A percentile compares a stretch with the other conserved stretches of the same genome.
Conservation (phyloP, 2,329 filamentous ascomycete species). For the Calonectria naviculata region DNA sequence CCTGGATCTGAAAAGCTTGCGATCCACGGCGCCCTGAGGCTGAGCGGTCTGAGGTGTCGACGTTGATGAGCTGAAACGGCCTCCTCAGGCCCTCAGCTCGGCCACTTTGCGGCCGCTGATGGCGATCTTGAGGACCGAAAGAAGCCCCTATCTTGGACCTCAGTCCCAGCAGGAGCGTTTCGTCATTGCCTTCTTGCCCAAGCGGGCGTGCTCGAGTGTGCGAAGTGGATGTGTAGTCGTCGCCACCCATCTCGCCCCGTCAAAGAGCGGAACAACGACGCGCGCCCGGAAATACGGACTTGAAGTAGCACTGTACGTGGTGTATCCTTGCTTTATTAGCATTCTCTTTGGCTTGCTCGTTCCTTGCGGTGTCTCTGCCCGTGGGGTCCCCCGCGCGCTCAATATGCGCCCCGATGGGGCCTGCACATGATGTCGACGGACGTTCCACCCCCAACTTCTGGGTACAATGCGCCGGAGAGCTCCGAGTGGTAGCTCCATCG, state of each 20-base stretch:
- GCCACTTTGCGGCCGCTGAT: conserved; percentile 28
- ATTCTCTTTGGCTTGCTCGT: conserved; percentile 30
- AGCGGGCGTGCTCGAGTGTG: not conserved
- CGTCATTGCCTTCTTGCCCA: conserved; percentile 1
- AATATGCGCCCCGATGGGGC: conserved; percentile 35
- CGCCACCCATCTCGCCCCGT: not conserved
- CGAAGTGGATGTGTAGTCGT: not conserved
- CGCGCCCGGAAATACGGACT: conserved; percentile 15
- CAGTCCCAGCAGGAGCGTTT: conserved; percentile 17
- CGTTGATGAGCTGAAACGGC: conserved; percentile 14
- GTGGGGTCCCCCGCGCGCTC: conserved; percentile 32
- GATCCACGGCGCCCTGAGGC: not conserved
- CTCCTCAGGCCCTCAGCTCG: conserved; percentile 12
- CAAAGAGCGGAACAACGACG: not conserved
- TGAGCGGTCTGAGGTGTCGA: not conserved
- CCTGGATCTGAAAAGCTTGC: not conserved
- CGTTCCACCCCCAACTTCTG: conserved; percentile 6
- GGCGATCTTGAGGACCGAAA: conserved; percentile 24
- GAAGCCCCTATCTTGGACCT: conserved; percentile 23
- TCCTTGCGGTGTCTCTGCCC: conserved; percentile 27
- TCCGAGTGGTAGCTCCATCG: conserved; percentile 41
- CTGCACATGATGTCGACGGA: conserved; percentile 21
- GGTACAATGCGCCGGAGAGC: conserved; percentile 14
- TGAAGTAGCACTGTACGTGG: conserved; percentile 22
- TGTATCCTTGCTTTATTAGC: conserved; percentile 22